These are phyloP conservation scores for Ascodesmis nigricans DNA, from an alignment of 495 filamentous ascomycete genomes.

Conservation along the genomic window DNA sequence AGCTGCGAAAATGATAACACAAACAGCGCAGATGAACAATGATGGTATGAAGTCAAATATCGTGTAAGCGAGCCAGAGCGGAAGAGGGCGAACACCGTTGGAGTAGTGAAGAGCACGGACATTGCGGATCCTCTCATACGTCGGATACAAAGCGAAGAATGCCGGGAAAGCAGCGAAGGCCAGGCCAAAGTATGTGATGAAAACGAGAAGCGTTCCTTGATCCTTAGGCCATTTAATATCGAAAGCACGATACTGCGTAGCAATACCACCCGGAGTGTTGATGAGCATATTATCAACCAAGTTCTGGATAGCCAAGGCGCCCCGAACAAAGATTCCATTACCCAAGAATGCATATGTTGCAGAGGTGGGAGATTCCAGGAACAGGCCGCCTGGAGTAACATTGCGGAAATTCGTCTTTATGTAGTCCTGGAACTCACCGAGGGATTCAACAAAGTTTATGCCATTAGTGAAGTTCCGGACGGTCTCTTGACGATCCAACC, in stretches of 20 bases:
- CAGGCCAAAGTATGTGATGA: constrained; percentile 57
- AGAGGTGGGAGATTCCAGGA: constrained; percentile 29
- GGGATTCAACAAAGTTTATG: constrained; percentile 37
- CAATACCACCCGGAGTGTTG: constrained; percentile 30
- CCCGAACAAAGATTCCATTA: constrained; percentile 26
- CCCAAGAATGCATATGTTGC: constrained; percentile 40
- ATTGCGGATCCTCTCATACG: constrained; percentile 49
- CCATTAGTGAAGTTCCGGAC: constrained; percentile 2
- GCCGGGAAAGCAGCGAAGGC: constrained; percentile 55
- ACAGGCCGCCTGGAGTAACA: constrained; percentile 55
- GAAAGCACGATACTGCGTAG: constrained; percentile 43
- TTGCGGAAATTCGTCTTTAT: constrained; percentile 37
- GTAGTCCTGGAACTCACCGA: constrained; percentile 44
- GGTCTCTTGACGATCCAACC: background rate
- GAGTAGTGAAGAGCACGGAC: constrained; percentile 72
- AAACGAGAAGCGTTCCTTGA: constrained; percentile 49
- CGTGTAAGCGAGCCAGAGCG: constrained; percentile 59
- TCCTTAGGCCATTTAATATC: constrained; percentile 40
- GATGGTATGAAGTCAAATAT: constrained; percentile 56
- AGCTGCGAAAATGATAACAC: constrained; percentile 38
- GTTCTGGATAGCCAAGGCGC: constrained; percentile 47
- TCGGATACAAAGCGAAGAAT: constrained; percentile 73
- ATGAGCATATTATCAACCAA: constrained; percentile 41
- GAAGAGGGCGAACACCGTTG: constrained; percentile 50
- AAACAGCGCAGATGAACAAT: constrained; percentile 34